A percentile compares a stretch with the other conserved stretches of the same genome.
These are phyloP conservation scores for Vaccinium corymbosum DNA, from an alignment of 148 eudicot genomes.

Conservation along the genomic window DNA sequence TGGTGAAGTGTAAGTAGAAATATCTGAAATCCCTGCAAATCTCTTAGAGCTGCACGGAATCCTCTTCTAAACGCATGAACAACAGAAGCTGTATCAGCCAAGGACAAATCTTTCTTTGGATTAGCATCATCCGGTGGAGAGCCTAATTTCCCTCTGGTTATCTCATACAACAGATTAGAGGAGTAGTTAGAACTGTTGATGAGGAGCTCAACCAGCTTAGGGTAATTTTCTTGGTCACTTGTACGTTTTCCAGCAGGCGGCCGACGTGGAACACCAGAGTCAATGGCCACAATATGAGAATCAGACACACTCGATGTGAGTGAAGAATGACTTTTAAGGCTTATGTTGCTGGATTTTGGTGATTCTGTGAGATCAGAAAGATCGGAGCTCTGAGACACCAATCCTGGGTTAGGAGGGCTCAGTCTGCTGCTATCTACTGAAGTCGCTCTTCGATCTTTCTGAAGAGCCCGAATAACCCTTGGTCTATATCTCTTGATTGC, in stretches of 20 bases:
- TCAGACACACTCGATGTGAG: slow-evolving; percentile 35
- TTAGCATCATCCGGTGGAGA: slow-evolving; percentile 37
- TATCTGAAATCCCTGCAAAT: slow-evolving; percentile 96
- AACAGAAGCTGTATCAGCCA: slow-evolving; percentile 49
- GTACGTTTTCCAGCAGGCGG: slow-evolving; percentile 93
- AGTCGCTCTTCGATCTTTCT: slow-evolving; percentile 68
- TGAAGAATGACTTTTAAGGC: slow-evolving; percentile 40
- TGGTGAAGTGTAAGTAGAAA: slow-evolving; percentile 91
- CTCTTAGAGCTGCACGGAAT: slow-evolving; percentile 81
- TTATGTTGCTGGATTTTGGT: slow-evolving; percentile 46
- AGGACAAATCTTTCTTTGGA: slow-evolving; percentile 22
- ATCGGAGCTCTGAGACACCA: slow-evolving; percentile 54
- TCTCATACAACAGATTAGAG: slow-evolving; percentile 66
- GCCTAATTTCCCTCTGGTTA: slow-evolving; percentile 81
- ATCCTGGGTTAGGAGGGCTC: slow-evolving; percentile 38
- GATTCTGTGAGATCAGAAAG: slow-evolving; percentile 51
- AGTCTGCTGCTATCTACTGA: slow-evolving; percentile 70
- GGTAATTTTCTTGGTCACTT: slow-evolving; percentile 84
- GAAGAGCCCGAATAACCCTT: slow-evolving; percentile 53
- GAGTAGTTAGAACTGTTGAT: slow-evolving; percentile 81
- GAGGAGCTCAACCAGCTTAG: slow-evolving; percentile 88
- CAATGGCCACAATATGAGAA: slow-evolving; percentile 82
- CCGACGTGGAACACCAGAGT: slow-evolving; percentile 96
- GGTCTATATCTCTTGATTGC: slow-evolving; percentile 72
- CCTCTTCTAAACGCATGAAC: slow-evolving; percentile 76